A percentile compares a stretch with the other conserved stretches of the same genome.
Evolutionary conservation across 148 eudicot species (phyloP).

Genomic region (Silene latifolia): DNA sequence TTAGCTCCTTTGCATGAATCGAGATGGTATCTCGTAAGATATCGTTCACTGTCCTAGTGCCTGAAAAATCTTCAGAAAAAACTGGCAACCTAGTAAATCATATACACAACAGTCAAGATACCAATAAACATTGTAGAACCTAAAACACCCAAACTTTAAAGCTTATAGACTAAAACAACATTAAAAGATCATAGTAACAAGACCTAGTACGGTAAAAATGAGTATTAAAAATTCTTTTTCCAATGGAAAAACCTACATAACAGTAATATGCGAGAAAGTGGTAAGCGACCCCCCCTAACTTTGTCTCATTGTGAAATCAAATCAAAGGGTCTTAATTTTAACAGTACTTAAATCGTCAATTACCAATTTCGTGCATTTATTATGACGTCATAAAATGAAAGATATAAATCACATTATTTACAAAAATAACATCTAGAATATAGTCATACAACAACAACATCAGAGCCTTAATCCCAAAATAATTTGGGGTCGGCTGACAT

Average conservation of each 20-base stretch:
- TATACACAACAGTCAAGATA: conserved; percentile 15
- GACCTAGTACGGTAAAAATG: no score
- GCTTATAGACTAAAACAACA: not conserved
- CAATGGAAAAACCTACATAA: no score
- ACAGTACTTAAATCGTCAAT: not conserved
- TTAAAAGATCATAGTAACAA: no score
- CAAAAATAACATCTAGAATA: not conserved
- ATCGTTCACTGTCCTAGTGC: conserved; percentile 42
- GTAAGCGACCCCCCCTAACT: not conserved
- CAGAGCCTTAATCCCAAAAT: no score
- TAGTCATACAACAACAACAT: not conserved
- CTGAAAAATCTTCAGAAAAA: conserved; percentile 39
- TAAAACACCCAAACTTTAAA: not conserved
- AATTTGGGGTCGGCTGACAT: no score
- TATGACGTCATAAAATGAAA: not conserved
- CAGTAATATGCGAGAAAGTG: not conserved
- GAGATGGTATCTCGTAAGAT: conserved; percentile 57
- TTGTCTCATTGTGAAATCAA: not conserved
- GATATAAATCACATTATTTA: not conserved
- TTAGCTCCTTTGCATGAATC: conserved; percentile 65
- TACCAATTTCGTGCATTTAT: not conserved
- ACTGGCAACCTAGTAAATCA: conserved; percentile 62
- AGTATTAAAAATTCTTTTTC: no score
- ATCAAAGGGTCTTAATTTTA: no score
- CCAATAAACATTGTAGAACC: not conserved